Percentiles rank a stretch among this genome's conserved stretches.
Conservation (phyloP, 345 rosid genomes). For the Populus ilicifolia region DNA sequence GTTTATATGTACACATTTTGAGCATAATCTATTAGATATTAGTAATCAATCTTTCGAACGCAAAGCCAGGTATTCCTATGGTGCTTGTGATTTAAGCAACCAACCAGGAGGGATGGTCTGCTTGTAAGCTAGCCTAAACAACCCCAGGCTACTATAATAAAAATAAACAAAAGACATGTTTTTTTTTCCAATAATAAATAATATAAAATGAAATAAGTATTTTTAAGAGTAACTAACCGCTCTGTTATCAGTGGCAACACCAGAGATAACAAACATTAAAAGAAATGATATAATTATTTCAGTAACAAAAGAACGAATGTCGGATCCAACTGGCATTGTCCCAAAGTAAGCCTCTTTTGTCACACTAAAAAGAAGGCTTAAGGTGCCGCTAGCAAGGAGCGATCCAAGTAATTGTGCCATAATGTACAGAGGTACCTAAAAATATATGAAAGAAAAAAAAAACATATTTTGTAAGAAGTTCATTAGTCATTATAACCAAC, state of each 20-base stretch:
- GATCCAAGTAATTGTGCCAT: conserved; percentile 18
- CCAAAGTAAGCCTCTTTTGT: conserved; percentile 11
- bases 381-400: conserved; percentile 17
- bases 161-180: not conserved
- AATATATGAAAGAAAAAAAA: not conserved
- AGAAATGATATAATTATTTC: conserved; percentile 23
- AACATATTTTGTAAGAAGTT: too few species aligned
- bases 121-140: too few species aligned
- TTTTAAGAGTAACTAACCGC: not conserved
- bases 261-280: conserved; percentile 26
- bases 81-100: too few species aligned
- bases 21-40: not conserved
- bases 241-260: conserved; percentile 13
- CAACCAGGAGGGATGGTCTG: too few species aligned
- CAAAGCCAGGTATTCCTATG: too few species aligned
- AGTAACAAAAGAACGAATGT: not conserved
- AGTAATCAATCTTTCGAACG: not conserved
- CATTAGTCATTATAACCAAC: not conserved
- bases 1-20: not conserved
- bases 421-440: conserved; percentile 21
- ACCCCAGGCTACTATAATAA: not conserved
- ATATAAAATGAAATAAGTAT: not conserved
- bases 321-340: conserved; percentile 23
- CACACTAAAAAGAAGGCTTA: not conserved
- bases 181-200: not conserved